Conservation (phyloP, 345 rosid species). For the Lenwebbia sp. region DNA sequence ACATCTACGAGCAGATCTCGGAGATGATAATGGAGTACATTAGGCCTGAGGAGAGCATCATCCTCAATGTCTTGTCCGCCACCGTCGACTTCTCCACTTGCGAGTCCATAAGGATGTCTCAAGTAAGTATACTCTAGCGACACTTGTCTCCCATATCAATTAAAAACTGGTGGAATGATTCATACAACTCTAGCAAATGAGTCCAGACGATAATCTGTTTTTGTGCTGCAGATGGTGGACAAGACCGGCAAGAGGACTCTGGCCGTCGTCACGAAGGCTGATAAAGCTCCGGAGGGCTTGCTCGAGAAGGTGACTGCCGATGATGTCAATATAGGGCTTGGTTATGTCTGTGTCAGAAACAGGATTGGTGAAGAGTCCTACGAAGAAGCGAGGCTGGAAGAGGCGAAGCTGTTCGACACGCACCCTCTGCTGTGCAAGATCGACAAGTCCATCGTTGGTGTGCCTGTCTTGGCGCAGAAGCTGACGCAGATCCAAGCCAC, state of each 20-base stretch:
- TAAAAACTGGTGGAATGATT: not conserved
- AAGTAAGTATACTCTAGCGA: too few relatives aligned
- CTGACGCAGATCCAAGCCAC: conserved; percentile 24
- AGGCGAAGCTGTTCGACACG: conserved; percentile 9
- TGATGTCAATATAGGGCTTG: conserved; percentile 40
- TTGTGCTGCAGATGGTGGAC: conserved; percentile 15
- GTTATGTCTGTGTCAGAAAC: conserved; percentile 40
- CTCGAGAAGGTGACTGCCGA: conserved; percentile 34
- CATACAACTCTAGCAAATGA: not conserved
- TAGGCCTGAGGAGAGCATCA: too few relatives aligned
- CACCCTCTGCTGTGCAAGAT: conserved; percentile 16
- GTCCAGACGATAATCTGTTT: not conserved
- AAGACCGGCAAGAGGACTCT: conserved; percentile 33
- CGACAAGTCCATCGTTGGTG: conserved; percentile 23
- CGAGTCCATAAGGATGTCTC: too few relatives aligned
- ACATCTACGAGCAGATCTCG: too few relatives aligned
- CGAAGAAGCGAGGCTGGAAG: conserved; percentile 17
- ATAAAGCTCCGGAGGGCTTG: conserved; percentile 39
- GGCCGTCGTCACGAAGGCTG: conserved; percentile 41
- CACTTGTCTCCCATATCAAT: not conserved
- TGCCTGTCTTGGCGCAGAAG: conserved; percentile 24
- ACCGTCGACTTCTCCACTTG: too few relatives aligned
- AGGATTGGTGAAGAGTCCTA: conserved; percentile 26
- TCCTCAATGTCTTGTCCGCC: too few relatives aligned
- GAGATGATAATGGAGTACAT: too few relatives aligned